A percentile compares a stretch with the other conserved stretches of the same genome.
These are phyloP conservation scores for Fraxinus cuspidata DNA, from an alignment of 257 asterid species.

Conservation along the genomic window DNA sequence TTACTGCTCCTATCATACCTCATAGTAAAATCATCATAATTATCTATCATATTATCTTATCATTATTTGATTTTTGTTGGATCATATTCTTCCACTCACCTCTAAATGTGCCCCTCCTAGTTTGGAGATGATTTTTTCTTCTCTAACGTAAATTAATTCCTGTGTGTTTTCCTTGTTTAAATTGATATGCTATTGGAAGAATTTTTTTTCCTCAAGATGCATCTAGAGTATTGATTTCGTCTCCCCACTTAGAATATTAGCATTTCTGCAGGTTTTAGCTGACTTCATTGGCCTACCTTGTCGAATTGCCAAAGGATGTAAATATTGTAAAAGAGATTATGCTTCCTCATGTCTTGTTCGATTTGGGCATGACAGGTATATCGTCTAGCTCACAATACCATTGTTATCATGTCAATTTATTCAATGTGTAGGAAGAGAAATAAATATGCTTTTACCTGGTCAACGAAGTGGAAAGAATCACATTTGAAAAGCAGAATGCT, in stretches of 20 bases:
- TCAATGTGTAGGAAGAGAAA: conserved; percentile 6
- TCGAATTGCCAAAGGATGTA: conserved; percentile 97
- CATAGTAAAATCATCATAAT: not conserved
- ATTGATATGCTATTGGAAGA: not conserved
- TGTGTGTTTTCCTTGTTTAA: not conserved
- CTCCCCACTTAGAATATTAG: conserved; percentile 21
- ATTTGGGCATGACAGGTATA: conserved; percentile 82
- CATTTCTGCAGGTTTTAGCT: conserved; percentile 77
- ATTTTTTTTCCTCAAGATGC: not conserved
- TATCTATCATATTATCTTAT: not conserved
- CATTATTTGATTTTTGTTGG: not conserved
- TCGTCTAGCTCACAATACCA: conserved; percentile 20
- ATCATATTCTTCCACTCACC: not conserved
- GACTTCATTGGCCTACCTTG: conserved; percentile 90
- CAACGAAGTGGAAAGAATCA: conserved; percentile 4
- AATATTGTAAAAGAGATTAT: conserved; percentile 69
- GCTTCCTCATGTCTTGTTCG: conserved; percentile 97
- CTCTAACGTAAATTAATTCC: not conserved
- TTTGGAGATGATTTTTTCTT: not conserved
- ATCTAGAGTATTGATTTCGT: not conserved
- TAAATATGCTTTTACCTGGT: conserved; percentile 9
- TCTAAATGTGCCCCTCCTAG: not conserved
- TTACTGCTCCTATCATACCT: not conserved
- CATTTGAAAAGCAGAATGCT: conserved; percentile 1
- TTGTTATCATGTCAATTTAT: conserved; percentile 18